Evolutionary conservation across 2,329 filamentous ascomycete species (phyloP).

Genomic region (Penicillium sp.): DNA sequence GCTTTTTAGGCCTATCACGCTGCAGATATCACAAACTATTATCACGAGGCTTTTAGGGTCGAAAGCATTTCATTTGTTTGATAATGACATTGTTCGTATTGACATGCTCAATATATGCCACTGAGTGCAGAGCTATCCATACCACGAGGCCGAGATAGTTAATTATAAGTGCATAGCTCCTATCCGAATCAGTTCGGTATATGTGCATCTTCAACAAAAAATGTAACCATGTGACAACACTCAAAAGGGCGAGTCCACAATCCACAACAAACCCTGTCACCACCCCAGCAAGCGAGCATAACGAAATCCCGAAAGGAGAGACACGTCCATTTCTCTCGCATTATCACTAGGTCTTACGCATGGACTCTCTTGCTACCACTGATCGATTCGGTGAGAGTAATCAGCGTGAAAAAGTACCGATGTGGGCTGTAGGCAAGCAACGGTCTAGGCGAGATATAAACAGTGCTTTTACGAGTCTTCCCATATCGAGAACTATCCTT

Average conservation of each 20-base stretch:
- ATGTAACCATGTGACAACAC: background rate
- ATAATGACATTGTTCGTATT: background rate
- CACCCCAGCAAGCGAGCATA: background rate
- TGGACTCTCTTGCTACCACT: conserved; percentile 33
- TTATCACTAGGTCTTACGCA: conserved; percentile 4
- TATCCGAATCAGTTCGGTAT: background rate
- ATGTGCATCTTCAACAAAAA: background rate
- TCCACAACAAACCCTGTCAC: background rate
- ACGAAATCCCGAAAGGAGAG: background rate
- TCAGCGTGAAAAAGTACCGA: conserved; percentile 52
- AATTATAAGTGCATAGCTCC: background rate
- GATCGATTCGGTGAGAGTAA: conserved; percentile 49
- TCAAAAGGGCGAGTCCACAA: background rate
- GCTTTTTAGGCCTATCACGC: background rate
- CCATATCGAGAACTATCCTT: conserved; percentile 51
- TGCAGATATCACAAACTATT: background rate
- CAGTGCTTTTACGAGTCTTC: conserved; percentile 37
- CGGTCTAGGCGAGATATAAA: conserved; percentile 50
- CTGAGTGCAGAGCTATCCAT: no score
- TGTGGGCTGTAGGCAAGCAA: conserved; percentile 53
- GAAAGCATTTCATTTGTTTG: background rate
- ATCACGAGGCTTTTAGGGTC: background rate
- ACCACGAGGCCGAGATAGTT: background rate
- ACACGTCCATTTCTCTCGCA: background rate
- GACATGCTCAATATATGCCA: no score